Percentiles rank a stretch among this genome's conserved stretches.
Evolutionary conservation across 2,329 filamentous ascomycete genomes (phyloP).

Genomic region (Berkeleyomyces basicola): DNA sequence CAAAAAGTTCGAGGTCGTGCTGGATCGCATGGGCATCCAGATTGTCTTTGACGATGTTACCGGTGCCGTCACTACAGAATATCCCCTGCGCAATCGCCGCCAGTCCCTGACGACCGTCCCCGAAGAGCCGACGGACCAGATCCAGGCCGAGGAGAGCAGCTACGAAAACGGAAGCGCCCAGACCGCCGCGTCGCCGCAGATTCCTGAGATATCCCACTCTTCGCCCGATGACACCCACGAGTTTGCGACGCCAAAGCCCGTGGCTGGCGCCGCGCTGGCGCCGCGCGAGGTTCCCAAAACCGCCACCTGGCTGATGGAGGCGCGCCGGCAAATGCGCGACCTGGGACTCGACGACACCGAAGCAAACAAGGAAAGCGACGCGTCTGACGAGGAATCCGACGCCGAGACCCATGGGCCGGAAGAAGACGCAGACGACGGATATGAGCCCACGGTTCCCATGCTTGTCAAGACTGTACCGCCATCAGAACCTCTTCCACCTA

Average conservation of each 20-base stretch:
- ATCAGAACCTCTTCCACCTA: neutral
- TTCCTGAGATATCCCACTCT: constrained; percentile 11
- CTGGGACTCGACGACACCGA: constrained; percentile 9
- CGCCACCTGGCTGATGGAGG: constrained; percentile 8
- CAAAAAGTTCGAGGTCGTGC: constrained; percentile 52
- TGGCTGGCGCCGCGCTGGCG: neutral
- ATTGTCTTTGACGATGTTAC: constrained; percentile 37
- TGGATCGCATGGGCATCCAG: constrained; percentile 53
- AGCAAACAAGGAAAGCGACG: neutral
- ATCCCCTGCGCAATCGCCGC: constrained; percentile 3
- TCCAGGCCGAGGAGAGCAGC: constrained; percentile 10
- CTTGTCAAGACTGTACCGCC: neutral
- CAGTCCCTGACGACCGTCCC: constrained; percentile 12
- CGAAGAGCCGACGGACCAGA: constrained; percentile 10
- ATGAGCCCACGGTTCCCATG: constrained; percentile 9
- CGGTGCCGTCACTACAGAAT: constrained; percentile 12
- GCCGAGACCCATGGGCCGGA: neutral
- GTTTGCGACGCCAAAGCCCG: neutral
- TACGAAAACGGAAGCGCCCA: constrained; percentile 7
- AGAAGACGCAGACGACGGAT: constrained; percentile 6
- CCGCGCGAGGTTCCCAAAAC: neutral
- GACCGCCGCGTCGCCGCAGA: constrained; percentile 8
- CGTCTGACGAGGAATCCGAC: neutral
- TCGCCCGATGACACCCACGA: constrained; percentile 6
- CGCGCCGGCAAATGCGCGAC: constrained; percentile 10